Conservation (phyloP, 169 alveolate genomes). For the Hepatocystis sp. region DNA sequence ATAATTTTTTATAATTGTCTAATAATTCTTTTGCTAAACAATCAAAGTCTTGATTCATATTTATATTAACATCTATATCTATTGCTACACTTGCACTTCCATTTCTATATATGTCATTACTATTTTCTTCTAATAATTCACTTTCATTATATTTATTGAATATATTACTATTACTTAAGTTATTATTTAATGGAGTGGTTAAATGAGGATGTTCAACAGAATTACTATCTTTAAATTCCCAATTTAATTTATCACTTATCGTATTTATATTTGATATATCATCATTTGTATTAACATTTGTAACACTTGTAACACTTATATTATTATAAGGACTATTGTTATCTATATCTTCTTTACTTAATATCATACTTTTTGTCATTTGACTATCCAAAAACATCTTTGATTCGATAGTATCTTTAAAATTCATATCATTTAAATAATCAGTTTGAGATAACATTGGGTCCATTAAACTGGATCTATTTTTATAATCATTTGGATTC, state of each 20-base stretch:
- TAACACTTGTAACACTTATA: no score
- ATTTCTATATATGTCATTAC: no score
- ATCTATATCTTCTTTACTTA: constrained; percentile 14
- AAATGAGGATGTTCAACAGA: constrained; percentile 32
- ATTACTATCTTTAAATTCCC: constrained; percentile 61
- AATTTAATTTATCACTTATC: constrained; percentile 34
- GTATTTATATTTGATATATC: constrained; percentile 17
- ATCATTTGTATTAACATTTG: constrained; percentile 16
- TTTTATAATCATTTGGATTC: constrained; percentile 18
- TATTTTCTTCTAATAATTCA: constrained; percentile 40
- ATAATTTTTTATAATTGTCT: constrained; percentile 55
- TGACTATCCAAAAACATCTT: constrained; percentile 49
- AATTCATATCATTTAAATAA: constrained; percentile 49
- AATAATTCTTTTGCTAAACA: constrained; percentile 53
- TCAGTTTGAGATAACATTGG: constrained; percentile 45
- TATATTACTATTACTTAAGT: constrained; percentile 35
- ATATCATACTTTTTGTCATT: constrained; percentile 48
- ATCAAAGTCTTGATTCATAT: constrained; percentile 68
- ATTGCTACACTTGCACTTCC: no score
- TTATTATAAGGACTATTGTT: no score
- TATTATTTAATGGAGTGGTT: constrained; percentile 9
- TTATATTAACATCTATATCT: constrained; percentile 17
- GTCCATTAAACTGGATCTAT: constrained; percentile 46
- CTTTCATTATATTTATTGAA: constrained; percentile 63
- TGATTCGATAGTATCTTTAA: constrained; percentile 50